Base-by-base conservation (phyloP, 345 rosid species). In the Rhodamnia rubescens region DNA sequence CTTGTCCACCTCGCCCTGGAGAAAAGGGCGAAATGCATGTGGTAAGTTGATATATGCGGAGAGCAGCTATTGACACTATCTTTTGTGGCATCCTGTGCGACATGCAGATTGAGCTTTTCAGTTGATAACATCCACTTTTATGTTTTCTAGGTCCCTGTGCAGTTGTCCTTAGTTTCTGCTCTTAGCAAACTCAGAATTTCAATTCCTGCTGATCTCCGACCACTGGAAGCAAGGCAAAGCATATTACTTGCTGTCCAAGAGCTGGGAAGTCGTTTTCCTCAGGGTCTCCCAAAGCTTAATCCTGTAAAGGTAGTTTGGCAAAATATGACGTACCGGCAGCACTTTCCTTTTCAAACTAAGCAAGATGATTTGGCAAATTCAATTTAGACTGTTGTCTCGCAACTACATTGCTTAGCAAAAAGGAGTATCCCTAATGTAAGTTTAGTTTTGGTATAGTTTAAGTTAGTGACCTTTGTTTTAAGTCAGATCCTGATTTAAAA, bases 11-110 rank as follows among this genome's bases (percentile, higher is more conserved):
- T 42, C 92, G 87, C 87, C 94, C 95, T 82, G 99, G 99, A 81
- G 98, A 97, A 87, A 96, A 94, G 91, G 99, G 98, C 78, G 98
- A 97, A 92, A 97, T 97, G 99, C 98, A 97, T 88, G 99, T 96
- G 96, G 99, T 96, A 85, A 92, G 99, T 88, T 89, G 84, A 85
- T 15, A 64, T 53, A 58, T 84, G 54, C 83, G 52, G 83, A 82
- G 40, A 50, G 55, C 54, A 49, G 36, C 83, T 6, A 50, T 82
- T 53, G 7, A 47, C 56, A 27, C 36, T 27, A 49, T 44, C 57
- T 82, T 82, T 36, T 69, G 26, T 69, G 47, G 47, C 47, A 18
- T 69, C 80, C 47, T 20, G 1, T 69, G 53, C 15, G 42, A 24
- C 50, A 42, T n/a, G n/a, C n/a, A 40, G 56, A 53, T 85, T 49